Percentiles rank a stretch among this genome's conserved stretches.
Conservation (phyloP, 306 rosid genomes). For the Chamaecrista fasciculata region DNA sequence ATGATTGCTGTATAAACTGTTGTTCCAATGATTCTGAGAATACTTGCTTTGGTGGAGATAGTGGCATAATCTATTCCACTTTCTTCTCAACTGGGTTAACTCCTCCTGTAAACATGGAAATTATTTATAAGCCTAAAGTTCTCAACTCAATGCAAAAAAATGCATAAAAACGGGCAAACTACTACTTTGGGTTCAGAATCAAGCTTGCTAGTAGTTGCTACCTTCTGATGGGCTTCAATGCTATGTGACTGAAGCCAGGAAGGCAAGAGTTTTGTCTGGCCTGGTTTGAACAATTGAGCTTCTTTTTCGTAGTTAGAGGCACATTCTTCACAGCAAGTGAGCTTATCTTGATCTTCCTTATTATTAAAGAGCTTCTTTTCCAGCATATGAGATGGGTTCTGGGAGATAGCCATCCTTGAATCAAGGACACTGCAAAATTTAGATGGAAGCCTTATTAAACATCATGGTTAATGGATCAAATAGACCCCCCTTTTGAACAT, state of each 20-base stretch:
- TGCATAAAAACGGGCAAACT: background rate
- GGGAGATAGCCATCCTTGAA: constrained; percentile 46
- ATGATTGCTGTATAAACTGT: constrained; percentile 31
- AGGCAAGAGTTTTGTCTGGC: constrained; percentile 59
- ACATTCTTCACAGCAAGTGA: constrained; percentile 67
- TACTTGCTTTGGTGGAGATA: constrained; percentile 57
- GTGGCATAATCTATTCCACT: constrained; percentile 66
- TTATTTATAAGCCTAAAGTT: constrained; percentile 1
- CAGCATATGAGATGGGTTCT: constrained; percentile 34
- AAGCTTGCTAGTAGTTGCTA: constrained; percentile 30
- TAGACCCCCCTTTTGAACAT: background rate
- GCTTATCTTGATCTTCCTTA: constrained; percentile 46
- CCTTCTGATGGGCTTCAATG: constrained; percentile 54
- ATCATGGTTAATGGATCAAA: background rate
- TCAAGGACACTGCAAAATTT: constrained; percentile 50
- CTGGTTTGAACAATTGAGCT: constrained; percentile 50
- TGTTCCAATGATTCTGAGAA: constrained; percentile 34
- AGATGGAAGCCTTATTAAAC: constrained; percentile 14
- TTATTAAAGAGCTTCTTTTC: constrained; percentile 51
- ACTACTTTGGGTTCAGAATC: background rate
- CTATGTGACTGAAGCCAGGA: constrained; percentile 78
- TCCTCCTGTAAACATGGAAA: constrained; percentile 47
- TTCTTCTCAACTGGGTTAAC: constrained; percentile 47
- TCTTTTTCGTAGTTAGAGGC: constrained; percentile 62
- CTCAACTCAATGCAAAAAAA: background rate